phyloP scores from a whole-genome alignment of 2,329 filamentous ascomycete species.

The Immersiporthe knoxdaviesiana region DNA sequence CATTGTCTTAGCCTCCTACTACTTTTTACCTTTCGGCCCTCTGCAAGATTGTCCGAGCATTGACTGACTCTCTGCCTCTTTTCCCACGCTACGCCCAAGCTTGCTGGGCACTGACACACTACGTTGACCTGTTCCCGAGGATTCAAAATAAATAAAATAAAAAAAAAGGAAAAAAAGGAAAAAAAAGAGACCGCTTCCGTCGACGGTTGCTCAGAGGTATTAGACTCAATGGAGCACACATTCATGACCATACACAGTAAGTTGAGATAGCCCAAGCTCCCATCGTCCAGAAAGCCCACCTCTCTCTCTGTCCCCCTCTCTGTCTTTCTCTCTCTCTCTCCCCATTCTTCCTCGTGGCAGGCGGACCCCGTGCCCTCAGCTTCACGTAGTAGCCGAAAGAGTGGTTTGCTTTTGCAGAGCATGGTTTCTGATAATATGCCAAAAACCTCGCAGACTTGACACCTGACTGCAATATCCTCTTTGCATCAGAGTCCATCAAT shows the following conservation, averaged over 20 bases:
- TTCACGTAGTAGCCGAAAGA: background rate
- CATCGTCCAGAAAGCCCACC: background rate
- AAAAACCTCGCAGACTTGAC: slow-evolving; percentile 62
- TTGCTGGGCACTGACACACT: slow-evolving; percentile 30
- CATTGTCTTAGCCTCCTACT: slow-evolving; percentile 25
- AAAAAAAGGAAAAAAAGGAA: background rate
- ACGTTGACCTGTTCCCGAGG: slow-evolving; percentile 31
- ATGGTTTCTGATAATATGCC: slow-evolving; percentile 9
- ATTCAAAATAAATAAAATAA: slow-evolving; percentile 5
- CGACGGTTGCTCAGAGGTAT: slow-evolving; percentile 24
- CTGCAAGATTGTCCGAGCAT: slow-evolving; percentile 23
- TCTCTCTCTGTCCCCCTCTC: no score
- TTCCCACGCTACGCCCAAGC: slow-evolving; percentile 14
- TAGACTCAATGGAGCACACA: slow-evolving; percentile 72
- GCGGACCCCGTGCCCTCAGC: background rate
- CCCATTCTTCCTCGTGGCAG: no score
- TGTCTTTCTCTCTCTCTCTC: no score
- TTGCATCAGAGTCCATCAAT: slow-evolving; percentile 80
- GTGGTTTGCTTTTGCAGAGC: background rate
- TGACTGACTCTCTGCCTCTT: background rate
- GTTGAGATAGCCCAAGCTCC: slow-evolving; percentile 38
- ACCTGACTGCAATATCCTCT: slow-evolving; percentile 76
- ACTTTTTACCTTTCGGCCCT: slow-evolving; percentile 6
- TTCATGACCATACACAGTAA: slow-evolving; percentile 91
- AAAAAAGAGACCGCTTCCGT: slow-evolving; percentile 8